Evolutionary conservation across 768 basidiomycete species (phyloP), one percentile per base, ranked within the genome.

Genomic region (Trametes cubensis): DNA sequence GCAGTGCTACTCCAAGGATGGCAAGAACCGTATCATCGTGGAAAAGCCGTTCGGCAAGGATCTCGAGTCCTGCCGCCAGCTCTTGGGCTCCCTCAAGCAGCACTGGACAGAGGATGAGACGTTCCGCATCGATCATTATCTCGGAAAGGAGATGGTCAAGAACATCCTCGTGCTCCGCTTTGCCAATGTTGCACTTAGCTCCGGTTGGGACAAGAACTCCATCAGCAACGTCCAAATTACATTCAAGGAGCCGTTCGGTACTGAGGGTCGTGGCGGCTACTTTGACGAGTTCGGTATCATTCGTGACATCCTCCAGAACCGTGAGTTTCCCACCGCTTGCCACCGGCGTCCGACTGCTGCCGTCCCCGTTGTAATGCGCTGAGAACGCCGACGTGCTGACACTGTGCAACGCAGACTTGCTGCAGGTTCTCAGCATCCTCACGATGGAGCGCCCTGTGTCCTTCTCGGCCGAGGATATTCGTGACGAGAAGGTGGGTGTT

Each of bases 101-200:
- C 86, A 92, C 63, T 99, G 95, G 95, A 81, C 81, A 3, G 96
- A 99, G 77, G 93, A 98, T 28, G 97, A 99, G 80, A 98, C 95
- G 11, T 99, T 92, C 86, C 91, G 96, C 55, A 98, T 99, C 73
- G 96, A 99, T 76, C 96, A 99, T 74, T 99, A 99, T 75, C 89
- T 99, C 55, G 96, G 96, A 60, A 99, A 99, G 80, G 96, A 99
- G 83, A 98, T 99, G 96, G 93, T 98, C 72, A 99, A 99, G 83
- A 99, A 98, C 76, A 75, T 99, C 58, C 89, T 98, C 65, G 93
- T 98, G 28, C 80, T 98, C 55, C 88, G 96, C 38, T 99, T 99
- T 70, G 96, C 94, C 65, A 99, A 99, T 76, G 78, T 95, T 66
- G 91, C 95, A 25, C 76, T 97, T 80, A 86, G 86, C 65, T 86